Conservation (phyloP, 352 stramenopile genomes). For the Elongisporangium undulatum region DNA sequence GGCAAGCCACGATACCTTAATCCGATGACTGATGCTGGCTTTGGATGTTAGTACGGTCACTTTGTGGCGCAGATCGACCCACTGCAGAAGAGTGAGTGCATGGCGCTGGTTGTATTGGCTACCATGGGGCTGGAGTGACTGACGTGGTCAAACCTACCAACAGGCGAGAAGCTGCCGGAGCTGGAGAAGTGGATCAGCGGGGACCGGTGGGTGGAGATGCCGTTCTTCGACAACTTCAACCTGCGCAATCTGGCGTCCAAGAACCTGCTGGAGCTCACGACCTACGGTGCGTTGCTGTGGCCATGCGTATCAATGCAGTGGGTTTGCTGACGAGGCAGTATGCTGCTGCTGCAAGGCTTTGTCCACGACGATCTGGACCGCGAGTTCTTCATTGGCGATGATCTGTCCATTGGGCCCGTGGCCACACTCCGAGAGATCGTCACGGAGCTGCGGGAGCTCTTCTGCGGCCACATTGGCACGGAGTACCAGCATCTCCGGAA, state of each 20-base stretch:
- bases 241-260: slow-evolving; percentile 75
- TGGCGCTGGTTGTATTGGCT: neutral
- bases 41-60: slow-evolving; percentile 56
- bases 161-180: slow-evolving; percentile 78
- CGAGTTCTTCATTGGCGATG: slow-evolving; percentile 90
- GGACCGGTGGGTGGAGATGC: slow-evolving; percentile 77
- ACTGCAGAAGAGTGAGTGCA: slow-evolving; percentile 59
- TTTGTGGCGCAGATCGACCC: slow-evolving; percentile 87
- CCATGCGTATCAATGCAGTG: neutral
- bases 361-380: slow-evolving; percentile 86
- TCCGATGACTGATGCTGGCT: slow-evolving; percentile 2
- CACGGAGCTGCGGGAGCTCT: slow-evolving; percentile 92
- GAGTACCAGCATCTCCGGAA: slow-evolving; percentile 99
- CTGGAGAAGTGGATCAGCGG: slow-evolving; percentile 84
- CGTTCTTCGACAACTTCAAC: slow-evolving; percentile 89
- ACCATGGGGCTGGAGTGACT: neutral
- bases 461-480: slow-evolving; percentile 95
- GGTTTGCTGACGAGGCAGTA: neutral
- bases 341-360: slow-evolving; percentile 72
- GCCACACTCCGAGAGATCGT: slow-evolving; percentile 87
- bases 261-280: slow-evolving; percentile 79
- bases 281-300: slow-evolving; percentile 39
- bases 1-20: too few species aligned
- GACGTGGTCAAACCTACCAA: neutral
- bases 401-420: slow-evolving; percentile 79